These are phyloP conservation scores for Mycena haematopus DNA, from an alignment of 768 basidiomycete species.

Conservation along the genomic window DNA sequence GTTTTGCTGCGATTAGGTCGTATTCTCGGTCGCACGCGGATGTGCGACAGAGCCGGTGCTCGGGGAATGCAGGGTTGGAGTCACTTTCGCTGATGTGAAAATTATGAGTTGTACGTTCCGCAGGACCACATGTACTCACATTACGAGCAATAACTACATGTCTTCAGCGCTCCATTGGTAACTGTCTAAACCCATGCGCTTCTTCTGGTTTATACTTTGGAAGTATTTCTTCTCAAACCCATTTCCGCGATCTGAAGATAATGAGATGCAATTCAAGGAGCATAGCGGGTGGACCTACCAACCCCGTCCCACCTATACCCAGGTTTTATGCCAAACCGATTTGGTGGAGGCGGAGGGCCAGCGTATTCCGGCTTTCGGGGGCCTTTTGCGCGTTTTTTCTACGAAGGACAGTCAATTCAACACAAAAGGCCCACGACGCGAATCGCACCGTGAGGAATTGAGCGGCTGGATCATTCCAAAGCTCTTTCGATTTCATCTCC, in stretches of 20 bases:
- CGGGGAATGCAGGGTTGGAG: neutral
- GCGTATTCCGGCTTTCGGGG: constrained; percentile 84
- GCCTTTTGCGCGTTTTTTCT: constrained; percentile 77
- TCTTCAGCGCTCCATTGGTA: constrained; percentile 92
- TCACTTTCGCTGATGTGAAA: neutral
- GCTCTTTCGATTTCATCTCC: constrained; percentile 76
- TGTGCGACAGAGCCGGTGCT: neutral
- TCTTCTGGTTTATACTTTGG: constrained; percentile 79
- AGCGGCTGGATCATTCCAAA: constrained; percentile 99
- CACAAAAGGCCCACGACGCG: neutral
- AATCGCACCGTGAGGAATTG: constrained; percentile 83
- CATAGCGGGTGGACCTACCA: constrained; percentile 55
- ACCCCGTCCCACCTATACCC: constrained; percentile 99
- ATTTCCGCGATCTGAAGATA: constrained; percentile 76
- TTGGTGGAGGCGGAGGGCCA: constrained; percentile 90
- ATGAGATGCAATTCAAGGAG: constrained; percentile 6
- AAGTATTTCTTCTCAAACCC: constrained; percentile 95
- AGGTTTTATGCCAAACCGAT: constrained; percentile 93
- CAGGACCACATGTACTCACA: constrained; percentile 16
- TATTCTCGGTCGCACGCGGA: constrained; percentile 23
- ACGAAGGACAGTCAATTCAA: constrained; percentile 12
- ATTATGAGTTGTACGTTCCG: neutral
- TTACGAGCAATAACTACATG: constrained; percentile 61
- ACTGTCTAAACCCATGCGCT: constrained; percentile 72
- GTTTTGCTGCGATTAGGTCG: neutral